A percentile compares a stretch with the other conserved stretches of the same genome.
Conservation (phyloP, 306 rosid genomes). For the Lathyrus tuberosus region DNA sequence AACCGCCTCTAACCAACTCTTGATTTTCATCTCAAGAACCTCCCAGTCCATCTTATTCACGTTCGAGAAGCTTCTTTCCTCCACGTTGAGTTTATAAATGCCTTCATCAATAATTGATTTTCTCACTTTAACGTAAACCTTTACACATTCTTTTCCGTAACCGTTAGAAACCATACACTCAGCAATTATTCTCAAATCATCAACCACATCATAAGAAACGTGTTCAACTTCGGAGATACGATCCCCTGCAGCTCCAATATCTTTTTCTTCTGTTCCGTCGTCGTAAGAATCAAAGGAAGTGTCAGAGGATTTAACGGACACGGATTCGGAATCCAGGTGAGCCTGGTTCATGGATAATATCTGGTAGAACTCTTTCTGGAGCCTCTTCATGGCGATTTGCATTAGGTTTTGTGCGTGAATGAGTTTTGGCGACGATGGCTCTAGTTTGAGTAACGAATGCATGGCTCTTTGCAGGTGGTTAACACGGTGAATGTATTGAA, state of each 20-base stretch:
- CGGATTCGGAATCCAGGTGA: slow-evolving; percentile 51
- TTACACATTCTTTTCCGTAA: slow-evolving; percentile 69
- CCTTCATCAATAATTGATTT: slow-evolving; percentile 80
- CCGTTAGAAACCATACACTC: slow-evolving; percentile 87
- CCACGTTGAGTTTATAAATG: slow-evolving; percentile 57
- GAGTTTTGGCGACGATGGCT: no score
- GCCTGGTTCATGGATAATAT: slow-evolving; percentile 74
- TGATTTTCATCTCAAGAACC: slow-evolving; percentile 53
- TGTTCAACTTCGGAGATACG: slow-evolving; percentile 63
- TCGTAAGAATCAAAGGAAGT: slow-evolving; percentile 56
- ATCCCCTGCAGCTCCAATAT: slow-evolving; percentile 36
- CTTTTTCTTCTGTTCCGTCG: slow-evolving; percentile 53
- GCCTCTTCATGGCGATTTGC: no score
- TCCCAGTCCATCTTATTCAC: slow-evolving; percentile 62
- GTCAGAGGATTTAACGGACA: slow-evolving; percentile 57
- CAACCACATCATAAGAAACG: slow-evolving; percentile 52
- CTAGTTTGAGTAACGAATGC: no score
- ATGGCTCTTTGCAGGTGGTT: no score
- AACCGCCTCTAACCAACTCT: slow-evolving; percentile 66
- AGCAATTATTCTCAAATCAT: slow-evolving; percentile 62
- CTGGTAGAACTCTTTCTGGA: no score
- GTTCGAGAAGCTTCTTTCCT: slow-evolving; percentile 52
- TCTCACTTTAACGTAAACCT: slow-evolving; percentile 55
- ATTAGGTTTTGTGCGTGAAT: no score
- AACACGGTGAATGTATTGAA: no score